phyloP scores from a whole-genome alignment of 148 eudicot species.

The Heliamphora exappendiculata region DNA sequence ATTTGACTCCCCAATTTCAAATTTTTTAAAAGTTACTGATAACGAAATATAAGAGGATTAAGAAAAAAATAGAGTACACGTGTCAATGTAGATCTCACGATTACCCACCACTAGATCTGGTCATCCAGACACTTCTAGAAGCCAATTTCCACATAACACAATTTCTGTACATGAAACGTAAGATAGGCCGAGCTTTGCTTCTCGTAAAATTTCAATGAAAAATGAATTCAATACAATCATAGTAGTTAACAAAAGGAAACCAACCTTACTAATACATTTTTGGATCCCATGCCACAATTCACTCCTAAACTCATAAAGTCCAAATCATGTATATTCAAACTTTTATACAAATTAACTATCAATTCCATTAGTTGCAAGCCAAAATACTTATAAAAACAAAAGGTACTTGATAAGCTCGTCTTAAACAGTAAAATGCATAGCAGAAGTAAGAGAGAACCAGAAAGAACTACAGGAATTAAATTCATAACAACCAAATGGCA shows the following conservation, averaged over 20 bases:
- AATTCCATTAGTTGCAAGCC: too few species aligned
- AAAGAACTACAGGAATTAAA: background rate
- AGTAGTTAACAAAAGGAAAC: background rate
- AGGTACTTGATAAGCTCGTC: background rate
- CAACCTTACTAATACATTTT: background rate
- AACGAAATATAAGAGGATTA: background rate
- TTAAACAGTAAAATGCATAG: background rate
- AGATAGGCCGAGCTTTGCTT: conserved; percentile 1
- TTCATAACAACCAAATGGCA: background rate
- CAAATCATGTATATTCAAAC: background rate
- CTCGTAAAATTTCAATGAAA: background rate
- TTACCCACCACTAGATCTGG: conserved; percentile 8
- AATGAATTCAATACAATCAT: background rate
- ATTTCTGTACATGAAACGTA: background rate
- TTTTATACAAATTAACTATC: background rate
- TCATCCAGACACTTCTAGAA: background rate
- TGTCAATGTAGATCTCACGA: background rate
- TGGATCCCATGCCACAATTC: background rate
- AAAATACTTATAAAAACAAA: background rate
- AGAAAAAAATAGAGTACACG: background rate
- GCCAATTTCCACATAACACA: background rate
- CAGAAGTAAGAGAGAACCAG: background rate
- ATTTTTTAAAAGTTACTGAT: background rate
- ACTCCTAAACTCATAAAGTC: too few species aligned
- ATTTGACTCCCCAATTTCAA: background rate